Conservation (phyloP, 2,329 filamentous ascomycete genomes). For the Sarocladium brachiariae region DNA sequence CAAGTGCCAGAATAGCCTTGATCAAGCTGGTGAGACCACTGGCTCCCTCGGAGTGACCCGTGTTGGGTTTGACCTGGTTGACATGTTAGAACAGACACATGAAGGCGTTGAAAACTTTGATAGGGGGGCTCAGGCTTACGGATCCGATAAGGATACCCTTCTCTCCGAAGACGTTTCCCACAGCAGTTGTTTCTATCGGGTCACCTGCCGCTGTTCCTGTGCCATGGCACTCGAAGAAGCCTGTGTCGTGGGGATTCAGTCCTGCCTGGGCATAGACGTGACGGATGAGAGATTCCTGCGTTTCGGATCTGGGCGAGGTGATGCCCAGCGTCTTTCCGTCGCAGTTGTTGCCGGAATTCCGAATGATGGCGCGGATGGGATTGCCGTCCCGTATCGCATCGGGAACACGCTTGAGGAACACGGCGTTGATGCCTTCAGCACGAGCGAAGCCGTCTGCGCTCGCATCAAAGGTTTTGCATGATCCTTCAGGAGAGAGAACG, state of each 20-base stretch:
- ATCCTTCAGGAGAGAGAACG: not conserved
- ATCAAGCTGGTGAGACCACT: constrained; percentile 24
- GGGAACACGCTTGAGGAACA: constrained; percentile 32
- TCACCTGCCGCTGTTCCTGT: constrained; percentile 39
- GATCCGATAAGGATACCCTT: constrained; percentile 32
- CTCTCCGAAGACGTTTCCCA: constrained; percentile 25
- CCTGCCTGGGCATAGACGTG: constrained; percentile 30
- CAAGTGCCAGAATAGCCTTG: constrained; percentile 24
- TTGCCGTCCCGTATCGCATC: constrained; percentile 35
- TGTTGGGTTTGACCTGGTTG: constrained; percentile 29
- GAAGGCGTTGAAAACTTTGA: constrained; percentile 10
- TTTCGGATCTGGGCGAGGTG: constrained; percentile 37
- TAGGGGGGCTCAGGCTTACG: constrained; percentile 28
- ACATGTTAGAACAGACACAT: no score
- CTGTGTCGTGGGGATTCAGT: constrained; percentile 26
- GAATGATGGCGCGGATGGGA: constrained; percentile 24
- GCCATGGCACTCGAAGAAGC: constrained; percentile 41
- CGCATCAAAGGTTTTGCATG: constrained; percentile 17
- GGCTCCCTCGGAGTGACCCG: constrained; percentile 31
- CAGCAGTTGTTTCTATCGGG: constrained; percentile 30
- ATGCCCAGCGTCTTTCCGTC: constrained; percentile 36
- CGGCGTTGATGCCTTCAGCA: constrained; percentile 30
- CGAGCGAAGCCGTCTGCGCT: constrained; percentile 34
- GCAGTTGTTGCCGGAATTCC: constrained; percentile 21
- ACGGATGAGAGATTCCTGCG: constrained; percentile 34